Percentiles rank a stretch among this genome's conserved stretches.
Conservation (phyloP, 148 eudicot species). For the Cornus kousa region DNA sequence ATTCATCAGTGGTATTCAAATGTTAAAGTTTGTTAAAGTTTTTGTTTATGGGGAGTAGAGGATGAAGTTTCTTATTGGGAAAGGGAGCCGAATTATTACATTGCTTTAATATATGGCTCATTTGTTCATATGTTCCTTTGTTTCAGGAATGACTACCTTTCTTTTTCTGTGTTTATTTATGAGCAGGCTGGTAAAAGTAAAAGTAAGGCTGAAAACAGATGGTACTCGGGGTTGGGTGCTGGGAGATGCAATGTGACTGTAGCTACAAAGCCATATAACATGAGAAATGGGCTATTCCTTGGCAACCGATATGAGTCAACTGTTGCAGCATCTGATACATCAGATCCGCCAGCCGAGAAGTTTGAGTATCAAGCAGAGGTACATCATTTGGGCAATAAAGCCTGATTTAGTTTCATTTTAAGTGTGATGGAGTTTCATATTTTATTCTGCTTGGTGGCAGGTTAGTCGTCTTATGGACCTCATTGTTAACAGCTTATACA, state of each 20-base stretch:
- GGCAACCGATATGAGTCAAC: slow-evolving; percentile 63
- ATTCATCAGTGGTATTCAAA: background rate
- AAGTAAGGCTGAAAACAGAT: slow-evolving; percentile 30
- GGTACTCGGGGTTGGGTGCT: slow-evolving; percentile 42
- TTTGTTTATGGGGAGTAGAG: background rate
- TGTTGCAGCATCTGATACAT: slow-evolving; percentile 69
- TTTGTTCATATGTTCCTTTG: background rate
- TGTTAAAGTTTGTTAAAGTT: background rate
- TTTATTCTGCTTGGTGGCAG: slow-evolving; percentile 34
- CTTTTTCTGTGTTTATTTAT: background rate
- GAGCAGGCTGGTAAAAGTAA: slow-evolving; percentile 37
- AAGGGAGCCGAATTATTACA: too few species aligned
- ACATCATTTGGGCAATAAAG: background rate
- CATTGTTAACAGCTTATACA: slow-evolving; percentile 91
- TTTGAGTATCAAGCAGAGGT: slow-evolving; percentile 99
- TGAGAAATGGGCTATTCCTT: slow-evolving; percentile 28
- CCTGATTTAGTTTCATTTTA: background rate
- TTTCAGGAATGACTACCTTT: background rate
- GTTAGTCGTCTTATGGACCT: slow-evolving; percentile 99
- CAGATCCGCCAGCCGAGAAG: slow-evolving; percentile 64
- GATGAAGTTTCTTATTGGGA: background rate
- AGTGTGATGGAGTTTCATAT: background rate
- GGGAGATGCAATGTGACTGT: slow-evolving; percentile 26
- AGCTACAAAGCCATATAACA: slow-evolving; percentile 22
- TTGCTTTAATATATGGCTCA: background rate